Conservation (phyloP, 345 rosid genomes). For the Dipteronia dyeriana region DNA sequence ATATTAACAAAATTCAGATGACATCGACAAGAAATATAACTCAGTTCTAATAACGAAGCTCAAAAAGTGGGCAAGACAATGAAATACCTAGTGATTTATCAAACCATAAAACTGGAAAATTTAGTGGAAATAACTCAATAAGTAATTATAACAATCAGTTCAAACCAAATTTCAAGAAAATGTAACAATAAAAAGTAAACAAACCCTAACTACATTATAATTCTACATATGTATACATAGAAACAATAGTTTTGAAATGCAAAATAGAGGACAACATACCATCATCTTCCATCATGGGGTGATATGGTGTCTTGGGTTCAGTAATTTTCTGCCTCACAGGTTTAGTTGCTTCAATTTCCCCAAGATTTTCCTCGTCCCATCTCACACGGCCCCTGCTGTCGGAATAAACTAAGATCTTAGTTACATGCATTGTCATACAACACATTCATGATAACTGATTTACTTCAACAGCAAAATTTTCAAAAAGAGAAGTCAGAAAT, state of each 20-base stretch:
- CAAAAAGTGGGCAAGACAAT: background rate
- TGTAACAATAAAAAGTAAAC: conserved; percentile 8
- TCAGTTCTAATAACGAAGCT: background rate
- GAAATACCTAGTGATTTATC: background rate
- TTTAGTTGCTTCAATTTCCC: conserved; percentile 92
- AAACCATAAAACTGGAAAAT: background rate
- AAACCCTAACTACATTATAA: background rate
- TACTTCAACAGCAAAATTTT: background rate
- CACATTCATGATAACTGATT: background rate
- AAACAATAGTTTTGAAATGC: conserved; percentile 5
- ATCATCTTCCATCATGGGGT: conserved; percentile 89
- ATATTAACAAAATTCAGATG: conserved; percentile 23
- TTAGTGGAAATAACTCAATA: background rate
- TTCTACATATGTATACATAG: background rate
- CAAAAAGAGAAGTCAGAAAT: background rate
- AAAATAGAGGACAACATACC: conserved; percentile 44
- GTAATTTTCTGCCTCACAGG: conserved; percentile 97
- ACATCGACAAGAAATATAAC: background rate
- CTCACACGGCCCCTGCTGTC: conserved; percentile 61
- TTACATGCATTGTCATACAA: background rate
- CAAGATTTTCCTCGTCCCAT: conserved; percentile 90
- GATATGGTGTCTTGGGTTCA: conserved; percentile 97
- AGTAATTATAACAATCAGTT: background rate
- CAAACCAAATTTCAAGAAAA: background rate
- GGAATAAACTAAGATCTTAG: conserved; percentile 26